These are phyloP conservation scores for Capillidium heterosporum DNA, from an alignment of 371 early-diverging fungal species.

Conservation along the genomic window DNA sequence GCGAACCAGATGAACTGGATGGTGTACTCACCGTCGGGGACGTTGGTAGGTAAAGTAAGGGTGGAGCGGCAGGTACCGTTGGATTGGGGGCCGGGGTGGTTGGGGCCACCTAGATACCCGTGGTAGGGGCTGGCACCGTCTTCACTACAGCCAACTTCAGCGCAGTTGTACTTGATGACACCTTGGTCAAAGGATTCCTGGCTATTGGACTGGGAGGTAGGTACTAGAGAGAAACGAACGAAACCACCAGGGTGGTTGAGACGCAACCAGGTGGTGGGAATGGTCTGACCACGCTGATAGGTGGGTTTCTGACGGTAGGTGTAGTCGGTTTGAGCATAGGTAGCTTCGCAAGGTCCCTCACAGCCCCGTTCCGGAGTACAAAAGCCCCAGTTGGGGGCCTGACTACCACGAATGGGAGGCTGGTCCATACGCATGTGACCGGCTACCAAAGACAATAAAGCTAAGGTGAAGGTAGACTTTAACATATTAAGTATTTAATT, in stretches of 20 bases:
- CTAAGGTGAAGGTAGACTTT: background rate
- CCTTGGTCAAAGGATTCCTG: slow-evolving; percentile 26
- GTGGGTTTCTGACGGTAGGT: slow-evolving; percentile 17
- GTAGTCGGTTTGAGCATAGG: slow-evolving; percentile 16
- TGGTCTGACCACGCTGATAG: slow-evolving; percentile 24
- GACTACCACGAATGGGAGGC: background rate
- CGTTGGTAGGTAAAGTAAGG: slow-evolving; percentile 23
- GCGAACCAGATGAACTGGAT: slow-evolving; percentile 43
- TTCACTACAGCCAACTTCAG: slow-evolving; percentile 29
- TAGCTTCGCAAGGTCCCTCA: slow-evolving; percentile 31
- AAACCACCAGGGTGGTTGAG: slow-evolving; percentile 43
- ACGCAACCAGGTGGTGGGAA: slow-evolving; percentile 25
- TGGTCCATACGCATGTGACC: background rate
- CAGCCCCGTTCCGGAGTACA: slow-evolving; percentile 18
- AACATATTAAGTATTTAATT: background rate
- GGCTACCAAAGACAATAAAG: background rate
- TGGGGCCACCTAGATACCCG: slow-evolving; percentile 10
- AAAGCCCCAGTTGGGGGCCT: background rate
- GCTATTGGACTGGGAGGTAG: slow-evolving; percentile 25
- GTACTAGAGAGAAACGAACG: slow-evolving; percentile 29
- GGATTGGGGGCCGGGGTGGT: slow-evolving; percentile 17
- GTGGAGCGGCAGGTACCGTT: slow-evolving; percentile 17
- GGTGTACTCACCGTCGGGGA: slow-evolving; percentile 28
- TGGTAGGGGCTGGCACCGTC: slow-evolving; percentile 8
- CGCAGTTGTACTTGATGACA: slow-evolving; percentile 25